phyloP scores from a whole-genome alignment of 2,329 filamentous ascomycete species.

The Sarocladium brachiariae region DNA sequence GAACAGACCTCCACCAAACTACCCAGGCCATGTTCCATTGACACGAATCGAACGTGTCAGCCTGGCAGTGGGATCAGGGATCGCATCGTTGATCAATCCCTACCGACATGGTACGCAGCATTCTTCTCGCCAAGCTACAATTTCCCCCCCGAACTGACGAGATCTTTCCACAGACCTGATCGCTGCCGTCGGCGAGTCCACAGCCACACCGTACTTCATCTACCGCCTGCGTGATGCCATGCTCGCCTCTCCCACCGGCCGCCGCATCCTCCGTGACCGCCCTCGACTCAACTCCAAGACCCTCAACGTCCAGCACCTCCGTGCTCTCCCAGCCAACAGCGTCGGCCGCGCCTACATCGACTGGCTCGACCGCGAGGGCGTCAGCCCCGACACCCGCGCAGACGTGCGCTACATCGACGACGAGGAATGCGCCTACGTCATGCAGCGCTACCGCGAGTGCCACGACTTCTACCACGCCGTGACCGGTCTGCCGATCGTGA shows the following conservation, averaged over 20 bases:
- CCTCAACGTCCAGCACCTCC: conserved; percentile 60
- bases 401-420: conserved; percentile 87
- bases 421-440: conserved; percentile 93
- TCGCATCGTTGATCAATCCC: conserved; percentile 64
- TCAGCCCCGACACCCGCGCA: conserved; percentile 82
- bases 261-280: conserved; percentile 82
- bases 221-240: conserved; percentile 85
- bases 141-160: neutral
- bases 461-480: conserved; percentile 98
- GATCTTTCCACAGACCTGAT: conserved; percentile 67
- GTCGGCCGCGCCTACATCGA: conserved; percentile 76
- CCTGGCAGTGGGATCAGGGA: conserved; percentile 58
- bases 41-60: conserved; percentile 68
- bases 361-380: conserved; percentile 92
- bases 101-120: conserved; percentile 63
- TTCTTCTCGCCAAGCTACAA: neutral
- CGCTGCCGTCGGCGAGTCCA: conserved; percentile 88
- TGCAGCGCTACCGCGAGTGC: conserved; percentile 95
- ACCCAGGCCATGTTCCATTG: conserved; percentile 87
- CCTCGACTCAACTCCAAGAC: conserved; percentile 80
- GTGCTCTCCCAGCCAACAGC: conserved; percentile 62
- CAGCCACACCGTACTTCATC: conserved; percentile 92
- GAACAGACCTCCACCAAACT: conserved; percentile 78
- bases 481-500: conserved; percentile 79
- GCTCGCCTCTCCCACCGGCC: conserved; percentile 76